Percentiles rank a stretch among this genome's conserved stretches.
phyloP scores from a whole-genome alignment of 2,329 filamentous ascomycete species.

The Botryotinia convoluta region DNA sequence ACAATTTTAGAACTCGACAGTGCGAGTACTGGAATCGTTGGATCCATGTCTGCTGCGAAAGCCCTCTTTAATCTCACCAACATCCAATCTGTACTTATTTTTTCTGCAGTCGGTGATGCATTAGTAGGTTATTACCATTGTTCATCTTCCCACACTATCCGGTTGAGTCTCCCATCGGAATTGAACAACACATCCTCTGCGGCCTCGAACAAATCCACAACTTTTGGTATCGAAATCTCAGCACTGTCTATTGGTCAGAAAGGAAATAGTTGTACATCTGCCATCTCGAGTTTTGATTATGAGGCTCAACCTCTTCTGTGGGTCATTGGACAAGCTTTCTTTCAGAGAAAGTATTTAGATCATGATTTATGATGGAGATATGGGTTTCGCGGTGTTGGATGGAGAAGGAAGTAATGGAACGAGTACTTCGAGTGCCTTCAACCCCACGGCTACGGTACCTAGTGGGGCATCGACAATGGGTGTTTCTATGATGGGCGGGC shows the following conservation, averaged over 20 bases:
- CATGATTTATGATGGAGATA: not conserved
- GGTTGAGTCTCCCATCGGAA: conserved; percentile 19
- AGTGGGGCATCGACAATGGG: not conserved
- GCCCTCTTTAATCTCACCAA: conserved; percentile 20
- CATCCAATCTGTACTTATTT: conserved; percentile 18
- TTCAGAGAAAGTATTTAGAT: conserved; percentile 5
- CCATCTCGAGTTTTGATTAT: not conserved
- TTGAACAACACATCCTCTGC: not conserved
- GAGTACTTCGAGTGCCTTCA: not conserved
- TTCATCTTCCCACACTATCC: conserved; percentile 17
- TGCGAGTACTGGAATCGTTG: conserved; percentile 20
- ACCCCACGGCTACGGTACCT: not conserved
- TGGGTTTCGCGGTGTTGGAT: not conserved
- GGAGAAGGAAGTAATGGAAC: not conserved
- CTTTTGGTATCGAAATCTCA: conserved; percentile 16
- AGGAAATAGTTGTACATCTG: conserved; percentile 16
- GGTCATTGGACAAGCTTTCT: conserved; percentile 18
- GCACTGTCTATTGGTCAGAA: not conserved
- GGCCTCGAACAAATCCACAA: not conserved
- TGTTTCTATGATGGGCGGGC: not conserved
- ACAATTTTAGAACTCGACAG: conserved; percentile 19
- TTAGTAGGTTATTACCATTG: conserved; percentile 23
- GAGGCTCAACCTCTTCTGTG: not conserved
- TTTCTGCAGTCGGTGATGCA: not conserved
- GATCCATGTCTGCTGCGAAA: conserved; percentile 18